These are phyloP conservation scores for Neurospora sp. DNA, from an alignment of 495 filamentous ascomycete species.

Conservation along the genomic window DNA sequence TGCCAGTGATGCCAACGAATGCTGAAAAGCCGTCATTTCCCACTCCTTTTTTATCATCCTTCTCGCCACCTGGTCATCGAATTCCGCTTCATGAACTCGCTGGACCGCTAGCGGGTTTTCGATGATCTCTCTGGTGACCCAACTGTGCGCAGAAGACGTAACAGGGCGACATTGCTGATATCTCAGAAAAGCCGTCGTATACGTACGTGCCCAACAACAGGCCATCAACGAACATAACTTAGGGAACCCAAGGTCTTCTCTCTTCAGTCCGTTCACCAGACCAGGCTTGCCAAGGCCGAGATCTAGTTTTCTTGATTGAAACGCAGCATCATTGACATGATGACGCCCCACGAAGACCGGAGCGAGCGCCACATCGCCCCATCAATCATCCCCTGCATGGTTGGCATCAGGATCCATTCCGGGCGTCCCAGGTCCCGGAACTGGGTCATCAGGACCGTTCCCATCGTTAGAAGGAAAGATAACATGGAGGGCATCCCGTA, in stretches of 20 bases:
- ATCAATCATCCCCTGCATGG: background rate
- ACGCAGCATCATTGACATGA: background rate
- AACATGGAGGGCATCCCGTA: background rate
- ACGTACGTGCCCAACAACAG: background rate
- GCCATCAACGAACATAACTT: background rate
- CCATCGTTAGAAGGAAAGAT: background rate
- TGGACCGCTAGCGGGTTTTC: background rate
- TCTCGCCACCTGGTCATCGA: background rate
- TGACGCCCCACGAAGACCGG: background rate
- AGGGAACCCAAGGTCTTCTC: background rate
- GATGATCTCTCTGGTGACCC: too few species aligned
- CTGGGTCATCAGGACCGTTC: background rate
- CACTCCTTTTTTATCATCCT: background rate
- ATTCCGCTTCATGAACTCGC: background rate
- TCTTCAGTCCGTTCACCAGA: background rate
- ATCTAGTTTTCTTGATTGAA: background rate
- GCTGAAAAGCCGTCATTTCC: background rate
- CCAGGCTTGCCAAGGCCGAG: background rate
- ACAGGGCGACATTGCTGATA: background rate
- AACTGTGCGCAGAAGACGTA: background rate
- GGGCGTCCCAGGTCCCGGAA: background rate
- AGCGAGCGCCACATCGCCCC: background rate
- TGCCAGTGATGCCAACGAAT: background rate
- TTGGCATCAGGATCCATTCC: background rate
- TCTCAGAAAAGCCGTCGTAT: background rate